Percentiles rank a stretch among this genome's conserved stretches.
Conservation (phyloP, 139 green algal species). For the Chlamydomonas sp. region DNA sequence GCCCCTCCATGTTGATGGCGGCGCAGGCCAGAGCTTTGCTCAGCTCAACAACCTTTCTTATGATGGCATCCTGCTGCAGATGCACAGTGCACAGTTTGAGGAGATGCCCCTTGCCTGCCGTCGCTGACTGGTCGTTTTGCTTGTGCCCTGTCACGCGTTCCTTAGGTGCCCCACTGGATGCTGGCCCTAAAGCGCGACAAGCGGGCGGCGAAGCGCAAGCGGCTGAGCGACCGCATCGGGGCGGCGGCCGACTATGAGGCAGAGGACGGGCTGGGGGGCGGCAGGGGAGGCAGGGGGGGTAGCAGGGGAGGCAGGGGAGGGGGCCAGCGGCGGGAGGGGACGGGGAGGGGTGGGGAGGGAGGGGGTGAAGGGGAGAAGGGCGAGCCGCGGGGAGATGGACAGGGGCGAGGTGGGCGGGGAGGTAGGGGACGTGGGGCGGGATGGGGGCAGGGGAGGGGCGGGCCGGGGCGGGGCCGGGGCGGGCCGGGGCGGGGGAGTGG, state of each 20-base stretch:
- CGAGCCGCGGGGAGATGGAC: neutral
- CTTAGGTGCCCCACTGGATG: constrained; percentile 87
- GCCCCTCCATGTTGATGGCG: constrained; percentile 49
- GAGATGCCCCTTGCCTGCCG: no score
- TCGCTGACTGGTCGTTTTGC: no score
- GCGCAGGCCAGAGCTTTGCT: no score
- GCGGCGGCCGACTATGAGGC: constrained; percentile 26
- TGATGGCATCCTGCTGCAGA: no score
- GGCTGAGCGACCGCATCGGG: constrained; percentile 17
- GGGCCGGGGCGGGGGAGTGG: no score
- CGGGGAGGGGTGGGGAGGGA: neutral
- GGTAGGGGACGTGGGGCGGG: neutral
- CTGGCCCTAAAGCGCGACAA: constrained; percentile 68
- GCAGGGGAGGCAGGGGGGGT: neutral
- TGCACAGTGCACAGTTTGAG: no score
- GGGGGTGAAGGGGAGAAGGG: no score
- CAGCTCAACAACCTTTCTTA: no score
- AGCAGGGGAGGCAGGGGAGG: neutral
- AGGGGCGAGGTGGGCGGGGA: neutral
- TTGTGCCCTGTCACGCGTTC: no score
- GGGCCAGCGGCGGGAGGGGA: neutral
- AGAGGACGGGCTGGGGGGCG: neutral
- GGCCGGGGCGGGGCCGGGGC: no score
- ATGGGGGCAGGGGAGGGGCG: no score
- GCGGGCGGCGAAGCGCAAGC: constrained; percentile 11